These are phyloP conservation scores for Hirschioporus abietinus DNA, from an alignment of 768 basidiomycete genomes.

Conservation along the genomic window DNA sequence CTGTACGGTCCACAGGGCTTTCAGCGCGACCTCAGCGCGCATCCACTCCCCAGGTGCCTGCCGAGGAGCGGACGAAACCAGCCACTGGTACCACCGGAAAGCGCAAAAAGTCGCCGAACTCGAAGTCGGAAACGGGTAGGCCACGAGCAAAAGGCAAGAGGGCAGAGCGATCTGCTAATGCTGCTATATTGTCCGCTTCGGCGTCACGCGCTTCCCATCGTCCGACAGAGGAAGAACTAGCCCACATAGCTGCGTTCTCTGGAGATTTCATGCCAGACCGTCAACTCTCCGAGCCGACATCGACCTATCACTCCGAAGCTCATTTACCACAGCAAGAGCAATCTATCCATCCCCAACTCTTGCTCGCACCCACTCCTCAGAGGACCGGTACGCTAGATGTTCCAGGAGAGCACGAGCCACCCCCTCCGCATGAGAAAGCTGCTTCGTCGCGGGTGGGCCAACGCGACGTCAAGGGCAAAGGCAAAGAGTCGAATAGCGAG, in stretches of 20 bases:
- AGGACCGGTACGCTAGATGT: not conserved
- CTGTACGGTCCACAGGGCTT: not conserved
- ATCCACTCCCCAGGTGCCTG: not conserved
- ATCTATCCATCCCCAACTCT: not conserved
- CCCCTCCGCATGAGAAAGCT: not conserved
- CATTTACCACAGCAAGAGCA: not conserved
- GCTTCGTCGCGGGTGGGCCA: too few species aligned
- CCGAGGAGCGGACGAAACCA: not conserved
- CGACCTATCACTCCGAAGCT: not conserved
- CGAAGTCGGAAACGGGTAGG: not conserved
- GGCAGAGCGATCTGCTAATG: not conserved
- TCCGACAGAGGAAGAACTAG: not conserved
- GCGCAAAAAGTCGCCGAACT: not conserved
- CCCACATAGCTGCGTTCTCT: not conserved
- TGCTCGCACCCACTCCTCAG: not conserved
- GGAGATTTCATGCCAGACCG: not conserved
- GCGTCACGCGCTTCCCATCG: not conserved
- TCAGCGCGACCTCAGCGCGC: not conserved
- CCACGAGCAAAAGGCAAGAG: not conserved
- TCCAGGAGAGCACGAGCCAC: not conserved
- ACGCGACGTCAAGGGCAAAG: slow-evolving; percentile 8
- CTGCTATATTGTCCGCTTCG: not conserved
- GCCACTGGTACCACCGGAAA: not conserved
- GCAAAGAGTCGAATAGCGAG: not conserved
- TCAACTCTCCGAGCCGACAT: not conserved